Percentiles rank a stretch among this genome's conserved stretches.
These are phyloP conservation scores for Niveomyces coronatus DNA, from an alignment of 2,329 filamentous ascomycete genomes.

Conservation along the genomic window DNA sequence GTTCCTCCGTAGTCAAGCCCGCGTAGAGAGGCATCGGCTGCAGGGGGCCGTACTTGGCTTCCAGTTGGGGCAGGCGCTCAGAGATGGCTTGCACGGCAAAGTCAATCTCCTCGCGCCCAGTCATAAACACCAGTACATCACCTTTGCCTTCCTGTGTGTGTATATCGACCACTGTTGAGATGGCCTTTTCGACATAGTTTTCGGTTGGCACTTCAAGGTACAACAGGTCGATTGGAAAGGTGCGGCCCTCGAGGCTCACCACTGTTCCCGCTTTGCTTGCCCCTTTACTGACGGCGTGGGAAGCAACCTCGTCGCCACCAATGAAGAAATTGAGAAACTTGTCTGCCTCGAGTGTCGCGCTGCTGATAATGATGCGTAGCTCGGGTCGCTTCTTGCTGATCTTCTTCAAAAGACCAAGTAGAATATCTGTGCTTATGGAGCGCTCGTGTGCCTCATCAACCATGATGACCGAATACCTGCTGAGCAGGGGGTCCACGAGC, in stretches of 20 bases:
- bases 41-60: conserved; percentile 18
- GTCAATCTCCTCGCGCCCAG: conserved; percentile 89
- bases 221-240: conserved; percentile 79
- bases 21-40: conserved; percentile 68
- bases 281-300: conserved; percentile 19
- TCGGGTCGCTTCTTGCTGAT: conserved; percentile 72
- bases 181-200: conserved; percentile 75
- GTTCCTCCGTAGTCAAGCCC: conserved; percentile 78
- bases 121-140: conserved; percentile 85
- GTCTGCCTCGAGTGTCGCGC: conserved; percentile 85
- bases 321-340: conserved; percentile 73
- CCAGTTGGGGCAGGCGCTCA: conserved; percentile 57
- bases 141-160: conserved; percentile 71
- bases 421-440: conserved; percentile 82
- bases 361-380: conserved; percentile 81
- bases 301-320: conserved; percentile 23
- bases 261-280: conserved; percentile 37
- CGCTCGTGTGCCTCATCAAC: conserved; percentile 95
- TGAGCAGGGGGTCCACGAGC: conserved; percentile 81
- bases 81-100: conserved; percentile 66
- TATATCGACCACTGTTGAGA: conserved; percentile 79
- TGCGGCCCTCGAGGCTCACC: conserved; percentile 76
- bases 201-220: conserved; percentile 71
- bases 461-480: conserved; percentile 92
- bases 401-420: conserved; percentile 90